Percentiles rank a stretch among this genome's conserved stretches.
Conservation (phyloP, 2,329 filamentous ascomycete genomes). For the Penicillium sclerotigenum region DNA sequence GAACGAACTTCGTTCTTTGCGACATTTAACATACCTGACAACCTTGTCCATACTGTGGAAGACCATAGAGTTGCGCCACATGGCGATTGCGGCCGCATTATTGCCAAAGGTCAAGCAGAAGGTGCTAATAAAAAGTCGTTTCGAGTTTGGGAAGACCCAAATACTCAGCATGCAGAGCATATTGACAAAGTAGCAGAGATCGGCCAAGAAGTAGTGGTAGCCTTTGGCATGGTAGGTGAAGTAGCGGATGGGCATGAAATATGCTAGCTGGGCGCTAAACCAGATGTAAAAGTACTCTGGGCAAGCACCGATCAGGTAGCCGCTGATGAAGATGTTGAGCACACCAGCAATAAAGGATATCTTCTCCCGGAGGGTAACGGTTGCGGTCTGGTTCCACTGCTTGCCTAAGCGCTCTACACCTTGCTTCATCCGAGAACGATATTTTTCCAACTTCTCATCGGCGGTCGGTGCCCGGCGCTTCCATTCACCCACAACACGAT, state of each 20-base stretch:
- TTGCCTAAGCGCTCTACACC: slow-evolving; percentile 83
- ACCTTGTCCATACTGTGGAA: slow-evolving; percentile 99
- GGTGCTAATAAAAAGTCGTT: slow-evolving; percentile 84
- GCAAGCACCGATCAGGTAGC: slow-evolving; percentile 82
- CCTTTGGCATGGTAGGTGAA: slow-evolving; percentile 88
- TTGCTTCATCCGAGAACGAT: slow-evolving; percentile 78
- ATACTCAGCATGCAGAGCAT: slow-evolving; percentile 75
- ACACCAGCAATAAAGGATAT: slow-evolving; percentile 93
- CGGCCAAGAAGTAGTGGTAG: slow-evolving; percentile 95
- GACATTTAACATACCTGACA: slow-evolving; percentile 59
- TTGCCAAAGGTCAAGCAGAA: slow-evolving; percentile 95
- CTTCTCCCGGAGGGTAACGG: slow-evolving; percentile 88
- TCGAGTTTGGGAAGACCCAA: slow-evolving; percentile 87
- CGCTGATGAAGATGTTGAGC: slow-evolving; percentile 95
- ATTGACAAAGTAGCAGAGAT: slow-evolving; percentile 98
- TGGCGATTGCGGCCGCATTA: slow-evolving; percentile 94
- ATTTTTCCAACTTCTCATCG: slow-evolving; percentile 89
- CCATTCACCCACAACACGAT: slow-evolving; percentile 91
- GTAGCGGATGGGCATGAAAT: slow-evolving; percentile 95
- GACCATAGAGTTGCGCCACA: slow-evolving; percentile 98
- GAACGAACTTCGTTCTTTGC: background rate
- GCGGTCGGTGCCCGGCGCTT: slow-evolving; percentile 78
- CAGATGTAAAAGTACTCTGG: slow-evolving; percentile 87
- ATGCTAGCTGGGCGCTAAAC: slow-evolving; percentile 83
- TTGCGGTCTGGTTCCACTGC: slow-evolving; percentile 85